A percentile compares a stretch with the other conserved stretches of the same genome.
These are phyloP conservation scores for Alternaria gansuensis DNA, from an alignment of 2,329 filamentous ascomycete genomes.

Conservation along the genomic window DNA sequence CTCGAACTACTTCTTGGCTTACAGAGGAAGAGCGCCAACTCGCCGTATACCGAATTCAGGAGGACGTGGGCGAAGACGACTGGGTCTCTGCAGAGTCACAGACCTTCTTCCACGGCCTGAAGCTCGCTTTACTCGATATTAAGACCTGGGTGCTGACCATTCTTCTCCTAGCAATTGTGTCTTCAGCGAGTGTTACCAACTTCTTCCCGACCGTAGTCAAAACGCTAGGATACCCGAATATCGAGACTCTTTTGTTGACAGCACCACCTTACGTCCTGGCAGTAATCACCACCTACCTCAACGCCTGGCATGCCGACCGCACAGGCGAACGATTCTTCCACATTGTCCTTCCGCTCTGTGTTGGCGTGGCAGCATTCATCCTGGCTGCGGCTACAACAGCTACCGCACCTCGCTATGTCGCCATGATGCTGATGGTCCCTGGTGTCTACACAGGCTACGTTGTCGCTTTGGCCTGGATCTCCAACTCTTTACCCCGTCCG, in stretches of 20 bases:
- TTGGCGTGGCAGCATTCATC: conserved; percentile 72
- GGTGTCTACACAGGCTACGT: conserved; percentile 69
- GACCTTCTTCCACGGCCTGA: conserved; percentile 53
- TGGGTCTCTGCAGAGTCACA: conserved; percentile 50
- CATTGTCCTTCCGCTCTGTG: conserved; percentile 67
- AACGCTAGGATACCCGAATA: conserved; percentile 66
- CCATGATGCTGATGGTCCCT: conserved; percentile 75
- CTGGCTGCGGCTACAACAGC: conserved; percentile 70
- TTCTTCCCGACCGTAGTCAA: conserved; percentile 72
- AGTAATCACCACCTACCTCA: conserved; percentile 68
- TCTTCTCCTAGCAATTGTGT: conserved; percentile 53
- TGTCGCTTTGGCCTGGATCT: conserved; percentile 76
- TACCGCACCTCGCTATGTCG: conserved; percentile 70
- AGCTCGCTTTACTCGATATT: conserved; percentile 52
- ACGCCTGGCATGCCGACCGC: conserved; percentile 75
- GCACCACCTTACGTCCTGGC: conserved; percentile 60
- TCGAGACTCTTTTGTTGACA: conserved; percentile 60
- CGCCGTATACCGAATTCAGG: conserved; percentile 49
- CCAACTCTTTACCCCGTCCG: conserved; percentile 76
- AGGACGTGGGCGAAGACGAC: conserved; percentile 55
- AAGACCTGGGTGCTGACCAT: conserved; percentile 55
- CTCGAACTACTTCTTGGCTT: conserved; percentile 58
- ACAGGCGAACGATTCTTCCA: conserved; percentile 77
- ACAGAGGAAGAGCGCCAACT: conserved; percentile 53
- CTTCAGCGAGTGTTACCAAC: conserved; percentile 53